A percentile compares a stretch with the other conserved stretches of the same genome.
These are phyloP conservation scores for Phialemonium atrogriseum DNA, from an alignment of 2,329 filamentous ascomycete species.

Conservation along the genomic window DNA sequence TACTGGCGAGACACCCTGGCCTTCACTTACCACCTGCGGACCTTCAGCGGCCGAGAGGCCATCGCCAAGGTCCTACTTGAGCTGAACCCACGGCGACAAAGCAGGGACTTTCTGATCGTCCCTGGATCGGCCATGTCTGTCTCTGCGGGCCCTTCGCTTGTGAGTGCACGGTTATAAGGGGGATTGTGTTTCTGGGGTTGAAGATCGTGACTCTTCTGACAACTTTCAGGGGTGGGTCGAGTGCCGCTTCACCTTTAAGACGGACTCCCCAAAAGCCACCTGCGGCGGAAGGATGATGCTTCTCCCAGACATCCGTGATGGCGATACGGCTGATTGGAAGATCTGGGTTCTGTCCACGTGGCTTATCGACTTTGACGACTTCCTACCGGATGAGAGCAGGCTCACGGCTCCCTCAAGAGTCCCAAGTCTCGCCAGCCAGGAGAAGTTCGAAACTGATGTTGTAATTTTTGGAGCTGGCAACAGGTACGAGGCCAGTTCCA, in stretches of 20 bases:
- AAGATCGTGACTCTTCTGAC: neutral
- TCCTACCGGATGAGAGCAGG: constrained; percentile 19
- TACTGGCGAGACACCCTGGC: constrained; percentile 28
- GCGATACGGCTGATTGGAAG: constrained; percentile 17
- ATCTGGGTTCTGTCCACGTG: constrained; percentile 25
- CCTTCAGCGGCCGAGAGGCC: constrained; percentile 13
- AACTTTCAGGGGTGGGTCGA: constrained; percentile 20
- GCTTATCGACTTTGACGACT: constrained; percentile 13
- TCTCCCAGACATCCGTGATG: constrained; percentile 11
- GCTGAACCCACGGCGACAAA: no score
- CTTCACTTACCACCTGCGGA: constrained; percentile 27
- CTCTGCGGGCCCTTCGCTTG: constrained; percentile 9
- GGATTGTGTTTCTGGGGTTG: neutral
- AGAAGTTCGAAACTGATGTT: constrained; percentile 21
- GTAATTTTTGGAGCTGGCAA: constrained; percentile 26
- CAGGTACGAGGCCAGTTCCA: constrained; percentile 13
- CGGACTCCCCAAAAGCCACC: constrained; percentile 17
- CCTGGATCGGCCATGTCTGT: no score
- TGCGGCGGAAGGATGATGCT: constrained; percentile 24
- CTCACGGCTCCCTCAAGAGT: constrained; percentile 13
- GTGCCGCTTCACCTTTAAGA: constrained; percentile 22
- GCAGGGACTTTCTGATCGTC: no score
- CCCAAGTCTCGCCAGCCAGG: constrained; percentile 7
- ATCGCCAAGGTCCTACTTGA: constrained; percentile 18
- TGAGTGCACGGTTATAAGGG: neutral